Conservation (phyloP, 257 asterid genomes). For the Leonotis leonurus region DNA sequence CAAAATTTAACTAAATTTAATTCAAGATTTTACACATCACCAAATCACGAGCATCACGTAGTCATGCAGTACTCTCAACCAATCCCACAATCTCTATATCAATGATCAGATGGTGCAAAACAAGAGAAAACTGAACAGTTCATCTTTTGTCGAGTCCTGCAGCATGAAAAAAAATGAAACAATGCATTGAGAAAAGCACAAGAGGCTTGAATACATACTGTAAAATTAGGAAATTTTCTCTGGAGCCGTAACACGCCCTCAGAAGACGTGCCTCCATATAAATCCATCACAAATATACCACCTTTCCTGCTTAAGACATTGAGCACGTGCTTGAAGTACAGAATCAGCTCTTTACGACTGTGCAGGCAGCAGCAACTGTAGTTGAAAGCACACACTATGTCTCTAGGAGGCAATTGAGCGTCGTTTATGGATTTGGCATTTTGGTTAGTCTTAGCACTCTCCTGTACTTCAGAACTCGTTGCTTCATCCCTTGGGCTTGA, state of each 20-base stretch:
- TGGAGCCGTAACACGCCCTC: slow-evolving; percentile 80
- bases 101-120: not conserved
- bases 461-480: slow-evolving; percentile 13
- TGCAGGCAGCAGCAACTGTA: slow-evolving; percentile 98
- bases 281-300: slow-evolving; percentile 88
- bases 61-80: not conserved
- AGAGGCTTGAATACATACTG: slow-evolving; percentile 32
- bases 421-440: slow-evolving; percentile 41
- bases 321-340: slow-evolving; percentile 69
- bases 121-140: not conserved
- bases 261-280: slow-evolving; percentile 92
- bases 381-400: slow-evolving; percentile 94
- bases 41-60: not conserved
- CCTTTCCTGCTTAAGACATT: slow-evolving; percentile 56
- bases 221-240: slow-evolving; percentile 84
- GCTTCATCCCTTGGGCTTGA: slow-evolving; percentile 13
- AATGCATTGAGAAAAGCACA: not conserved
- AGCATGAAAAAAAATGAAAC: not conserved
- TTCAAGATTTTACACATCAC: not conserved
- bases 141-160: not conserved
- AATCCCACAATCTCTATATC: not conserved
- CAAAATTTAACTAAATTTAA: not conserved
- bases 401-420: slow-evolving; percentile 57
- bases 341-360: slow-evolving; percentile 66
- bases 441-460: slow-evolving; percentile 10